Evolutionary conservation across 208 protist genomes (phyloP), one percentile per base, ranked within the genome.

Genomic region (Phytomonas sp.): DNA sequence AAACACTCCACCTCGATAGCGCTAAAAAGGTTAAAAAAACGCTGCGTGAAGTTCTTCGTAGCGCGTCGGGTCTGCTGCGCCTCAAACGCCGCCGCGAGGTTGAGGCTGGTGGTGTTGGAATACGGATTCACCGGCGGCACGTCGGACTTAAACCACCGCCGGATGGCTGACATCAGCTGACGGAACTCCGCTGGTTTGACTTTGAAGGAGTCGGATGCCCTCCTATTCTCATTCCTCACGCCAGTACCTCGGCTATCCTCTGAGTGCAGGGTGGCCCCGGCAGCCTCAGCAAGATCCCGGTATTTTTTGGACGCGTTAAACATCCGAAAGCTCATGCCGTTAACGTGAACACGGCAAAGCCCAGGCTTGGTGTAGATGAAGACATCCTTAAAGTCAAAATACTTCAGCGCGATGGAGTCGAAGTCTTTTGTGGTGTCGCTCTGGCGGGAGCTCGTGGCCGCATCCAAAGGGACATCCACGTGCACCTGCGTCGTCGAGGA

Each of bases 271-370:
- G 65, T 26, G 60, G 60, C 59, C 30, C 68, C 43, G 0, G 62
- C 63, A 29, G 65, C 68, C 32, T 66, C 68, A 8, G 72, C 74
- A 13, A 89, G 56, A 51, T 92, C 86, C 17, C 72, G 53, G 65
- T 96, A 96, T 70, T 90, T 93, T 30, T 83, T 80, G 0, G 91
- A 94, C 13, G 91, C 86, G 73, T 96, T 96, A 75, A 87, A 96
- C 2, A 96, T 56, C 60, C 81, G 88, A 5, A 93, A 32, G 0
- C 82, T 77, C 77, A 94, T 77, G 32, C 91, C 91, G 69, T 96
- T 96, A 1, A 96, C 69, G 77, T 96, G 91, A 17, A 96, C 62
- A 63, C 84, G 84, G 46, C 84, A 70, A 29, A 81, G 77, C 5
- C 91, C 88, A 2, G 80, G 76, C n/a, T 72, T 70, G 34, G 83